Evolutionary conservation across 495 filamentous ascomycete species (phyloP), one percentile per base, ranked within the genome.

Genomic region (Amniculicola lignicola): DNA sequence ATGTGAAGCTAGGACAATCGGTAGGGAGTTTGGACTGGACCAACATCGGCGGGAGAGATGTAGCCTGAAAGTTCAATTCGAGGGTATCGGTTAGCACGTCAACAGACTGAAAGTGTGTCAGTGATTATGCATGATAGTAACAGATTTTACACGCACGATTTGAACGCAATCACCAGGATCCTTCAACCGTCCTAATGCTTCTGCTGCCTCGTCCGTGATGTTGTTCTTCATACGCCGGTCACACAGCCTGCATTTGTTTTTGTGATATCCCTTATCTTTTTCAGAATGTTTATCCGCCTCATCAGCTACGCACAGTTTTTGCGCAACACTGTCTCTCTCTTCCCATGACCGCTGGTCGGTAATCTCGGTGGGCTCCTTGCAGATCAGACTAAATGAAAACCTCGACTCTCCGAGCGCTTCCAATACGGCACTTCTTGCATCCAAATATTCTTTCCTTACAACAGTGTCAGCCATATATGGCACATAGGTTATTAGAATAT

Each of bases 201-300:
- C 36, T 1, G 11, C 12, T 18, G 54, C 54, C 9, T 39, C 43
- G 2, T 36, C 25, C 15, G 29, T 23, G 16, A 51, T 36, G 19
- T 43, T 37, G 16, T 51, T 58, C 54, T 58, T 58, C 54, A 58
- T 58, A 1, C 54, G 45, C 12, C 36, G 54, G 24, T 58, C 54
- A 36, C 54, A 58, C 12, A 58, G 54, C 9, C 54, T 36, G 23
- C 54, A 58, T 37, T 45, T 51, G 38, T 35, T 58, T 41, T 37
- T 43, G 4, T 36, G 22, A 33, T 58, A 38, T 5, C 54, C 54
- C 0, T 27, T 18, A 27, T 58, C 54, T 23, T 45, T 43, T 12
- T 7, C 11, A 37, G 19, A 1, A 1, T 18, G 12, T 14, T 43
- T 24, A 3, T 2, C 14, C 6, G 35, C 31, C 4, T 1, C 39